Conservation (phyloP, 495 filamentous ascomycete genomes). For the Penicillium canescens region DNA sequence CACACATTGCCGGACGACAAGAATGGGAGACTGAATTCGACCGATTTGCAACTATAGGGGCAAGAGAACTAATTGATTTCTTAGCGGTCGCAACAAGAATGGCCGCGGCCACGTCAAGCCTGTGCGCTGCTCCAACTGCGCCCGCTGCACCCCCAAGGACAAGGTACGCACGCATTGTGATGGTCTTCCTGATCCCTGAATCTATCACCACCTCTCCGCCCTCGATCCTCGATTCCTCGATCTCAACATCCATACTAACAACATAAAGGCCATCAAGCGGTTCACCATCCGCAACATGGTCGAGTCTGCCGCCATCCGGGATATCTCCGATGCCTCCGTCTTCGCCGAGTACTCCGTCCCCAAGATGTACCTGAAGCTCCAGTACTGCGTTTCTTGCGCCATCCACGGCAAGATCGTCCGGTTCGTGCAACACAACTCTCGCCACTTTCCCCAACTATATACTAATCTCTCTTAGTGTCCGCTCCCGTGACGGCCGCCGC, state of each 20-base stretch:
- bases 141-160: slow-evolving; percentile 98
- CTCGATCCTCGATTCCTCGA: too few relatives aligned
- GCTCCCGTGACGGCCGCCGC: slow-evolving; percentile 93
- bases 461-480: slow-evolving; percentile 66
- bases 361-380: slow-evolving; percentile 99
- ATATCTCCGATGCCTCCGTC: slow-evolving; percentile 99
- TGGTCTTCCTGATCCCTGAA: too few relatives aligned
- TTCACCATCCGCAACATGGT: slow-evolving; percentile 99
- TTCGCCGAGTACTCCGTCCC: slow-evolving; percentile 98
- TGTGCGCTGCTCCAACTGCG: slow-evolving; percentile 99
- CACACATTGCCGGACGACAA: slow-evolving; percentile 24
- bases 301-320: slow-evolving; percentile 98
- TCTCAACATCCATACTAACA: too few relatives aligned
- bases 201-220: too few relatives aligned
- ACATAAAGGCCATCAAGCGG: slow-evolving; percentile 85
- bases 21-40: slow-evolving; percentile 23
- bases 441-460: slow-evolving; percentile 5
- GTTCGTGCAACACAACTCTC: slow-evolving; percentile 56
- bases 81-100: slow-evolving; percentile 98
- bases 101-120: slow-evolving; percentile 99
- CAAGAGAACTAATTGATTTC: slow-evolving; percentile 27
- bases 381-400: slow-evolving; percentile 99
- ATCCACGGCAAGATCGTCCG: slow-evolving; percentile 99
- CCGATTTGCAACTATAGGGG: slow-evolving; percentile 9
- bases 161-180: slow-evolving; percentile 44